Evolutionary conservation across 1,284 basidiomycete species (phyloP).

Genomic region (Lentinula novae-zelandiae): DNA sequence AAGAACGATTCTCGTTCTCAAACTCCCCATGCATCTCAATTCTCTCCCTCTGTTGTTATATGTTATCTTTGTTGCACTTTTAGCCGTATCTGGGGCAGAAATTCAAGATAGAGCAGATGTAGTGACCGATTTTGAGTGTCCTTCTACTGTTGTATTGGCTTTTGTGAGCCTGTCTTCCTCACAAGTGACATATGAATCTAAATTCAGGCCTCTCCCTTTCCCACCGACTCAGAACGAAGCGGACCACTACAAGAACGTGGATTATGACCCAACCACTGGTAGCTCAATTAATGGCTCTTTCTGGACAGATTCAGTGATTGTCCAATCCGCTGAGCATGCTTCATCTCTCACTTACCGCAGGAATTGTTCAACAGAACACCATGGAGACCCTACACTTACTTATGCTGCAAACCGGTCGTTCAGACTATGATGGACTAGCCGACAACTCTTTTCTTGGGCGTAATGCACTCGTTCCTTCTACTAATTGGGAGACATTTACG

Average conservation of each 20-base stretch:
- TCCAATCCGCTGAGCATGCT: neutral
- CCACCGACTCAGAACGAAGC: neutral
- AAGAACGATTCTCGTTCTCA: neutral
- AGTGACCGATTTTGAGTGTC: neutral
- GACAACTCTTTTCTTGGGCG: constrained; percentile 10
- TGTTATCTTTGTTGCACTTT: neutral
- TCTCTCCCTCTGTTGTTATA: neutral
- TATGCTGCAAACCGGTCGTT: constrained; percentile 8
- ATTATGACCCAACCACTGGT: constrained; percentile 1
- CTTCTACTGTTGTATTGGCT: neutral
- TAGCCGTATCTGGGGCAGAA: neutral
- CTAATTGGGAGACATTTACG: constrained; percentile 8
- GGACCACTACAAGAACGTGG: neutral
- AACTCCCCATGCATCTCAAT: neutral
- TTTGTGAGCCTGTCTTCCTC: neutral
- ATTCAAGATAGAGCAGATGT: neutral
- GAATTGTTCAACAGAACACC: constrained; percentile 2
- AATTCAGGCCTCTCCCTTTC: neutral
- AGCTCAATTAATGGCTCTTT: constrained; percentile 4
- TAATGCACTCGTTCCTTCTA: constrained; percentile 1
- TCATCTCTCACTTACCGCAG: neutral
- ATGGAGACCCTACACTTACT: constrained; percentile 12
- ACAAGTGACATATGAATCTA: neutral
- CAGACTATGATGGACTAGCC: constrained; percentile 8
- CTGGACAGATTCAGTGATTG: constrained; percentile 1